Evolutionary conservation across 164 flowering plant species (phyloP), one percentile per base, ranked within the genome.

Genomic region (Hamamelis virginiana): DNA sequence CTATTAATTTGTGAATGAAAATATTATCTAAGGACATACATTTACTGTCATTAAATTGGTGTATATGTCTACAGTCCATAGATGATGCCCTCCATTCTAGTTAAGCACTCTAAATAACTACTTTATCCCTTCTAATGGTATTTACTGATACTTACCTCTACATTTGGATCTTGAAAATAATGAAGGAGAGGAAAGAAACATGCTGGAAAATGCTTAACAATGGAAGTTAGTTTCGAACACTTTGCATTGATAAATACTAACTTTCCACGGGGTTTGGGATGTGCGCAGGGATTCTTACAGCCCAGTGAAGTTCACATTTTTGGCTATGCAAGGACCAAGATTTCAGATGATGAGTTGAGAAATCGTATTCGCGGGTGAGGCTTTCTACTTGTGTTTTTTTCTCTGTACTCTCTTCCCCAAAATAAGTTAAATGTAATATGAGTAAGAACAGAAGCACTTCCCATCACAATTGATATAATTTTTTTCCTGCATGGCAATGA

Each of bases 311-410:
- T 94, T 70, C 91, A 87, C 80, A 94, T 94, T 47, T 92, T 94
- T 82, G 98, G 98, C 25, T 94, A 94, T 84, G 98, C 98, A 38
- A 84, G 98, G 78, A 85, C 92, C 56, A 88, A 86, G 77, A 86
- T 94, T 64, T 76, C 94, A 19, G 95, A 89, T 81, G 91, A 87
- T 38, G 94, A 87, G 46, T 77, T 94, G 55, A 82, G 91, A 80
- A 71, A 78, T 52, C 91, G 96, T 19, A 79, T 94, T 47, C 90
- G 89, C 33, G 92, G 92, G 98, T 94, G 77, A 82, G 90, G 65
- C 68, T 76, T 72, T 59, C 43, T 15, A 2, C 9, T 44, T n/a
- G 26, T 38, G 48, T 41, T 67, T 41, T 46, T 75, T 50, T 14
- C 26, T 21, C 26, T 21, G 16, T 21, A 53, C 26, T n/a, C n/a